phyloP scores from a whole-genome alignment of 495 filamentous ascomycete species.

The Trypethelium eluteriae region DNA sequence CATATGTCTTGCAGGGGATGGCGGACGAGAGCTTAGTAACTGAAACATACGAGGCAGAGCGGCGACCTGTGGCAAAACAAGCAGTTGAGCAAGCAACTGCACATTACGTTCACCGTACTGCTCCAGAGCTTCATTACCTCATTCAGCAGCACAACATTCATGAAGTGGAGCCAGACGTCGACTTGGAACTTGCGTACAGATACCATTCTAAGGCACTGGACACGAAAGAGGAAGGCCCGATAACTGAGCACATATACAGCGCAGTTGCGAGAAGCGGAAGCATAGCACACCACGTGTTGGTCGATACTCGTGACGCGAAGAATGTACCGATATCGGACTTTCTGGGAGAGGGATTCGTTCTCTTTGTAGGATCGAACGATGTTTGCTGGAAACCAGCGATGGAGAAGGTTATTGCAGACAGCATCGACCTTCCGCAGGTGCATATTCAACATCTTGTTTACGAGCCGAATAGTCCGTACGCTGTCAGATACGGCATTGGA shows the following conservation, averaged over 20 bases:
- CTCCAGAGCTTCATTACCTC: conserved; percentile 13
- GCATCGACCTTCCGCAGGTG: background rate
- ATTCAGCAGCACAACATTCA: conserved; percentile 13
- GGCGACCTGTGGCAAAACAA: conserved; percentile 16
- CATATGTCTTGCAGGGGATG: conserved; percentile 10
- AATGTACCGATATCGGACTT: conserved; percentile 7
- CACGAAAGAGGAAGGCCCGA: conserved; percentile 1
- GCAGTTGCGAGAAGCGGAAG: conserved; percentile 7
- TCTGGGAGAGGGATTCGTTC: conserved; percentile 12
- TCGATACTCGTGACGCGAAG: conserved; percentile 1
- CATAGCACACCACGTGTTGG: conserved; percentile 14
- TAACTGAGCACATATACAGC: background rate
- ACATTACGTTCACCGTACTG: conserved; percentile 14
- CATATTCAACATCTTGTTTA: background rate
- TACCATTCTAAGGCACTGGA: conserved; percentile 14
- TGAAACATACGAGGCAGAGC: conserved; percentile 14
- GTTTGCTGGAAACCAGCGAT: background rate
- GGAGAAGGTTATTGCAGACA: background rate
- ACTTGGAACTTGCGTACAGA: conserved; percentile 14
- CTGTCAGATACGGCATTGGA: conserved; percentile 10
- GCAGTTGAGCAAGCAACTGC: conserved; percentile 15
- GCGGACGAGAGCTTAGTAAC: conserved; percentile 6
- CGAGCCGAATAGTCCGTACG: background rate
- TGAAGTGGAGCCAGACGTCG: conserved; percentile 13
- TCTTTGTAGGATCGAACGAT: conserved; percentile 7